These are phyloP conservation scores for Isabelozyma heimii DNA, from an alignment of 805 yeast species.

Conservation along the genomic window DNA sequence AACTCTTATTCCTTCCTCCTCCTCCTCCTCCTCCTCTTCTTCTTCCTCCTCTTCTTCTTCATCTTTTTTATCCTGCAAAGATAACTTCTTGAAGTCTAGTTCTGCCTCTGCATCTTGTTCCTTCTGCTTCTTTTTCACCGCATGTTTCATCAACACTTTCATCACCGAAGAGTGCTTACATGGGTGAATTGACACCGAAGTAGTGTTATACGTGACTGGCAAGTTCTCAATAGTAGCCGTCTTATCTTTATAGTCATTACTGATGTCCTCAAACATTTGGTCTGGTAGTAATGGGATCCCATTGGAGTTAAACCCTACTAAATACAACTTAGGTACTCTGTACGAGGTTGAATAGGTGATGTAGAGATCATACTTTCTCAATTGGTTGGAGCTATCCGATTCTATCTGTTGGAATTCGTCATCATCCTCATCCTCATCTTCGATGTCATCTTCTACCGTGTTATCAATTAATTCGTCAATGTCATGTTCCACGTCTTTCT, in stretches of 20 bases:
- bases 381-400: constrained; percentile 27
- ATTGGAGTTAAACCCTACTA: constrained; percentile 79
- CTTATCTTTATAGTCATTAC: constrained; percentile 87
- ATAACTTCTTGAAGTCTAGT: neutral
- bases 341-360: constrained; percentile 93
- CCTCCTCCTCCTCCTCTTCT: constrained; percentile 20
- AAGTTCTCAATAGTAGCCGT: constrained; percentile 95
- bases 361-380: constrained; percentile 81
- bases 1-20: constrained; percentile 56
- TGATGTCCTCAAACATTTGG: constrained; percentile 93
- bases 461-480: constrained; percentile 46
- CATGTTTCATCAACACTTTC: constrained; percentile 77
- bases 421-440: constrained; percentile 23
- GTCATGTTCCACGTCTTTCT: constrained; percentile 31
- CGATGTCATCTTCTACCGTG: constrained; percentile 34
- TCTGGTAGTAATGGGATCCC: constrained; percentile 86
- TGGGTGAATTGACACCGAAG: constrained; percentile 90
- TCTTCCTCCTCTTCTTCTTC: constrained; percentile 13
- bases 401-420: constrained; percentile 33
- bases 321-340: constrained; percentile 90
- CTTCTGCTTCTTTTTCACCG: constrained; percentile 46
- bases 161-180: constrained; percentile 94
- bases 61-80: constrained; percentile 12
- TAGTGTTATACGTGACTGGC: constrained; percentile 74
- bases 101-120: constrained; percentile 28